phyloP scores from a whole-genome alignment of 2,329 filamentous ascomycete genomes.

The Neofusicoccum sp. region DNA sequence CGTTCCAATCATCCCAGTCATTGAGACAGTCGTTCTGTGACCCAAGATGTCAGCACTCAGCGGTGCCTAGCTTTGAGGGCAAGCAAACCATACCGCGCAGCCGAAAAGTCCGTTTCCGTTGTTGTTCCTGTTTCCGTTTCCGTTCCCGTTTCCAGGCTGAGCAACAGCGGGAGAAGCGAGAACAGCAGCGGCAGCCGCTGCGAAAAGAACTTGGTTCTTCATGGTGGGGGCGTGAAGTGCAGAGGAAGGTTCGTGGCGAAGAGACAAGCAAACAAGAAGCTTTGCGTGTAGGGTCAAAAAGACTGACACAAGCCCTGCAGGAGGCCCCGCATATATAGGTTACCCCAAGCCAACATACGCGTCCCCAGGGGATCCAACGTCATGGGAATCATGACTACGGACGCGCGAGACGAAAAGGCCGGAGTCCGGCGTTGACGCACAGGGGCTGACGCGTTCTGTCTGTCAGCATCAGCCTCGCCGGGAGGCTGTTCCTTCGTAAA shows the following conservation, averaged over 20 bases:
- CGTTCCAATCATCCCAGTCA: neutral
- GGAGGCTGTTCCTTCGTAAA: neutral
- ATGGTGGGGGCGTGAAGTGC: constrained; percentile 29
- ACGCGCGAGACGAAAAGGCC: neutral
- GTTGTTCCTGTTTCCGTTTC: no score
- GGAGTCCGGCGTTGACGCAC: neutral
- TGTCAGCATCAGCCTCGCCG: constrained; percentile 17
- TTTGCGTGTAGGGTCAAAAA: neutral
- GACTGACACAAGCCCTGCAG: constrained; percentile 1
- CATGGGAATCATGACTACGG: neutral
- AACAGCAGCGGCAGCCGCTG: constrained; percentile 11
- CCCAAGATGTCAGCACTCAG: no score
- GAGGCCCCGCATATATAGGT: constrained; percentile 15
- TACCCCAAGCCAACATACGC: constrained; percentile 12
- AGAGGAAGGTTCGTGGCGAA: constrained; percentile 24
- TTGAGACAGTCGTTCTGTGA: constrained; percentile 1
- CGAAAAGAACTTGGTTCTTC: constrained; percentile 19
- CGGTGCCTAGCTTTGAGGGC: no score
- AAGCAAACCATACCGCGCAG: no score
- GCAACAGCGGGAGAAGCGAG: constrained; percentile 5
- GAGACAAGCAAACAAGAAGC: constrained; percentile 2
- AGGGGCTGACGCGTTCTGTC: constrained; percentile 17
- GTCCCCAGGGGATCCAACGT: constrained; percentile 2
- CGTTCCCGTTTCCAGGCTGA: neutral
- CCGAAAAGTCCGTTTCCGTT: no score